Evolutionary conservation across 1,139 yeast genomes (phyloP), one percentile per base, ranked within the genome.

Genomic region (Lodderomyces theae): DNA sequence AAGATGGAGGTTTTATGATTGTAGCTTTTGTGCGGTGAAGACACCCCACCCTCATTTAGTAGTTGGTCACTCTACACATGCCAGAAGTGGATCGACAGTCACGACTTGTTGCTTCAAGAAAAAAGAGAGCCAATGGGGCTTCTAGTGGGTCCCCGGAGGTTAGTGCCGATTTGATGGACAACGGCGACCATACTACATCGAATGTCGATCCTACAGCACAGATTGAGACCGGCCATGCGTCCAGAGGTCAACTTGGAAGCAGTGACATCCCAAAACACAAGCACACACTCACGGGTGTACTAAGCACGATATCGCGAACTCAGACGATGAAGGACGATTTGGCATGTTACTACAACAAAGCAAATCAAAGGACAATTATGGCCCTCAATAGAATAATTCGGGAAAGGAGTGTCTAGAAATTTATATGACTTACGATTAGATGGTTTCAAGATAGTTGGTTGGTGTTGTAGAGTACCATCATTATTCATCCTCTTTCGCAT

Each of bases 371-470:
- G 18, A 70, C 72, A 1, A 61, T 61, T 19, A 46, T 47, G 30
- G 70, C 63, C 3, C 46, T 69, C 19, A 56, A 57, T 39, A 47
- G 47, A 34, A 50, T 63, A 3, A 48, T 63, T 7, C 67, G 57
- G 37, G 54, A 53, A 5, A 28, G 15, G 10, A 8, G 3, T 15
- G 4, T 4, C 5, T 35, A 55, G 34, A 13, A 8, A 22, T 29
- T 29, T 25, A 18, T 24, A 24, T 24, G 11, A 21, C 9, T 21
- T 6, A 21, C 9, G 23, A 7, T 21, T 9, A 7, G 23, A 21
- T 21, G 23, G n/a, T n/a, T n/a, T n/a, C n/a, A n/a, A 21, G 23
- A 6, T 21, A 9, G 23, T 24, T 24, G 28, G 11, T 19, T 19
- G 22, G 7, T 19, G 22, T 19, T 5, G 8, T 5, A 19, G 11